These are phyloP conservation scores for Agarophyton chilense DNA, from an alignment of 23 red algal species.

Conservation along the genomic window DNA sequence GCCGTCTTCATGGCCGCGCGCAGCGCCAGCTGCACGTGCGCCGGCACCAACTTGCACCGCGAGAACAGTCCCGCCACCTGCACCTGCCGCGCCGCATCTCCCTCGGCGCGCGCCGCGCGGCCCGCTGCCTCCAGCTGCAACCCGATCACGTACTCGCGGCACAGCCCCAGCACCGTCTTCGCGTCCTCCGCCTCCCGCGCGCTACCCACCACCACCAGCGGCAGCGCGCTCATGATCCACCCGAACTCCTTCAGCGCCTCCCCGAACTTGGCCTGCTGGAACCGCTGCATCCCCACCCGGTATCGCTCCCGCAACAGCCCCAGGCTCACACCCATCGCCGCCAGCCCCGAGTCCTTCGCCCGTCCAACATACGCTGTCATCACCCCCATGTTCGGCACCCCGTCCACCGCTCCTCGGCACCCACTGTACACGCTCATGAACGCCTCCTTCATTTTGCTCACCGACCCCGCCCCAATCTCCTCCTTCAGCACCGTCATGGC, in stretches of 20 bases:
- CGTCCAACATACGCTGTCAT: constrained; percentile 50
- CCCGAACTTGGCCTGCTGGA: constrained; percentile 81
- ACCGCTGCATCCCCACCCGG: constrained; percentile 38
- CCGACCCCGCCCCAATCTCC: constrained; percentile 71
- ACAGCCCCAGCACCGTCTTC: constrained; percentile 57
- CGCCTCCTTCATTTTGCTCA: constrained; percentile 64
- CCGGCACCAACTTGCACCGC: constrained; percentile 82
- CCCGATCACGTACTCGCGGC: constrained; percentile 93
- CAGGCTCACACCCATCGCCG: constrained; percentile 51
- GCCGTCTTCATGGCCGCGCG: constrained; percentile 95
- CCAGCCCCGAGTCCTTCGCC: constrained; percentile 25
- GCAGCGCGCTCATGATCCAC: constrained; percentile 67
- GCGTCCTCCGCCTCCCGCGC: constrained; percentile 78
- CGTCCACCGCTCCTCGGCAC: constrained; percentile 58
- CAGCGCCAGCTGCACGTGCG: constrained; percentile 92
- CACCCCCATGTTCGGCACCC: constrained; percentile 35
- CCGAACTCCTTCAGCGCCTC: constrained; percentile 76
- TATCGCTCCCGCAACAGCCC: constrained; percentile 61
- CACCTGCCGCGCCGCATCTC: constrained; percentile 61
- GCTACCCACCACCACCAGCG: constrained; percentile 75
- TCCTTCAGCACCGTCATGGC: constrained; percentile 69
- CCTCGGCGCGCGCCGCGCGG: constrained; percentile 71
- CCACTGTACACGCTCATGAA: constrained; percentile 69
- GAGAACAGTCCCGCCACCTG: constrained; percentile 94
- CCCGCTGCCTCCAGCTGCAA: constrained; percentile 78